These are phyloP conservation scores for Phyllosticta ampelicida DNA, from an alignment of 2,329 filamentous ascomycete genomes.

Conservation along the genomic window DNA sequence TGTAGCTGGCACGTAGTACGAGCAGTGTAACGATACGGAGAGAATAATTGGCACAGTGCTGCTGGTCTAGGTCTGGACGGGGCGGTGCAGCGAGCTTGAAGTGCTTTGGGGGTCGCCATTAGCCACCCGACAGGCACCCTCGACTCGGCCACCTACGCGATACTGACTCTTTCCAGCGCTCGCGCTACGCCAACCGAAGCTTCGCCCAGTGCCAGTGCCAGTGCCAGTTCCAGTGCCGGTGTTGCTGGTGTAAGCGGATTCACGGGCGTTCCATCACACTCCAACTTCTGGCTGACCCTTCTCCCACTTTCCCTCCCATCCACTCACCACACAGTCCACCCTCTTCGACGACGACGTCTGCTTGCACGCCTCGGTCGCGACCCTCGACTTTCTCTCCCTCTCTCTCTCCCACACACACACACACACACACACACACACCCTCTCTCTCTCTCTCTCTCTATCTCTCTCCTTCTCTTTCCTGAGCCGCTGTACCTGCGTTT, in stretches of 20 bases:
- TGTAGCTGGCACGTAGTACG: not conserved
- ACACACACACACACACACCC: no score
- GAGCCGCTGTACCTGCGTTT: not conserved
- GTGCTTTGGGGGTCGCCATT: not conserved
- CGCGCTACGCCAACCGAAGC: not conserved
- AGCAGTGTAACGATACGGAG: not conserved
- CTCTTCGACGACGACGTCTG: not conserved
- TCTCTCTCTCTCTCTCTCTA: no score
- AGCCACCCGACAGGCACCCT: not conserved
- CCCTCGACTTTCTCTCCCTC: not conserved
- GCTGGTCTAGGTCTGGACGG: not conserved
- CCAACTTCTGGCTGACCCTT: conserved; percentile 1
- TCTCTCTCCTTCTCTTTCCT: not conserved
- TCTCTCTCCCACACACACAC: no score
- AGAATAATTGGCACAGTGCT: not conserved
- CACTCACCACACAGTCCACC: not conserved
- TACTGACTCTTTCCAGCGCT: not conserved
- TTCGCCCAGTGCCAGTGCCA: not conserved
- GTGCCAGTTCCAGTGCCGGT: no score
- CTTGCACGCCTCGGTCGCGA: not conserved
- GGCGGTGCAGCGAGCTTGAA: not conserved
- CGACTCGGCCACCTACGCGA: not conserved
- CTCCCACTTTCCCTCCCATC: not conserved
- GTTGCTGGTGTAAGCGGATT: not conserved
- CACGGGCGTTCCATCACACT: conserved; percentile 9